These are phyloP conservation scores for Gyrodon lividus DNA, from an alignment of 768 basidiomycete genomes.

Conservation along the genomic window DNA sequence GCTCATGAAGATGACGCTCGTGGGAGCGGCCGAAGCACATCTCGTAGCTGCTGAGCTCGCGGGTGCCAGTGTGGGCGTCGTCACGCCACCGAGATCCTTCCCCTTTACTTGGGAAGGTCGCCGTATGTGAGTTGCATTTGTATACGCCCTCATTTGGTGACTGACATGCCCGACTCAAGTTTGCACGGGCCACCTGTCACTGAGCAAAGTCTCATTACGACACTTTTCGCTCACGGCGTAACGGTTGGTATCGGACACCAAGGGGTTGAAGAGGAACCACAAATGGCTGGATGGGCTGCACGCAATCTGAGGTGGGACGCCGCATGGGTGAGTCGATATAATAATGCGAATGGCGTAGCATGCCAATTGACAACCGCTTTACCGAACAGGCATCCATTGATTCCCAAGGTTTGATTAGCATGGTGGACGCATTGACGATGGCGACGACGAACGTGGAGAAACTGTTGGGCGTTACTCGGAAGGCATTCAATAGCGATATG, in stretches of 20 bases:
- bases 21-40: constrained; percentile 57
- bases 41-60: constrained; percentile 46
- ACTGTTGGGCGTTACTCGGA: constrained; percentile 36
- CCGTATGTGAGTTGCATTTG: constrained; percentile 48
- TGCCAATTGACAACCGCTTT: neutral
- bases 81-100: constrained; percentile 62
- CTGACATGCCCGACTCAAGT: constrained; percentile 30
- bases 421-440: constrained; percentile 39
- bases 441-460: constrained; percentile 43
- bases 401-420: constrained; percentile 40
- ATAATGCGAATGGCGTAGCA: neutral
- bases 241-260: constrained; percentile 56
- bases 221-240: constrained; percentile 55
- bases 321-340: constrained; percentile 84
- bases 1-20: constrained; percentile 46
- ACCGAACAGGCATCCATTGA: constrained; percentile 32
- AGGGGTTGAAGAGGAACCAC: constrained; percentile 52
- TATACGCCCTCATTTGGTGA: neutral
- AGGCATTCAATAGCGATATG: constrained; percentile 30
- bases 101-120: constrained; percentile 65
- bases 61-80: constrained; percentile 63
- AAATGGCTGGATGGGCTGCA: constrained; percentile 77
- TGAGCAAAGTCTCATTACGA: constrained; percentile 69
- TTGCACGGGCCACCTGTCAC: constrained; percentile 67
- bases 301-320: constrained; percentile 85